These are phyloP conservation scores for Fusarium continuum DNA, from an alignment of 2,329 filamentous ascomycete genomes.

Conservation along the genomic window DNA sequence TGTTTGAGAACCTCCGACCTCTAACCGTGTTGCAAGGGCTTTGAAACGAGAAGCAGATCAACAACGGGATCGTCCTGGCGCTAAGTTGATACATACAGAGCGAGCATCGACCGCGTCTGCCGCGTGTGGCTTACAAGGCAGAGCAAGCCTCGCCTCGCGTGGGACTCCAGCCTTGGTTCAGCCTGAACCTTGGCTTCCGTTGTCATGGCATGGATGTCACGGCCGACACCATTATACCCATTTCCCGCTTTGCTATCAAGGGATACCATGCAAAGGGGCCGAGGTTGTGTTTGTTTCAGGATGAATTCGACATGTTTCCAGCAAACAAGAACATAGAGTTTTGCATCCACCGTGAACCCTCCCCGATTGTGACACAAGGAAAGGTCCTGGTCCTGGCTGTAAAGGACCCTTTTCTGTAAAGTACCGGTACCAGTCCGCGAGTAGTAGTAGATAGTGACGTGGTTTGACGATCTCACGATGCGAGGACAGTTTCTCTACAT, in stretches of 20 bases:
- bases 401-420: slow-evolving; percentile 12
- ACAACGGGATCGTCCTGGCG: slow-evolving; percentile 31
- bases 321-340: slow-evolving; percentile 1
- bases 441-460: not conserved
- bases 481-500: not conserved
- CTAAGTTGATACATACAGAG: slow-evolving; percentile 19
- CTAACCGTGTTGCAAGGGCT: slow-evolving; percentile 22
- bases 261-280: not conserved
- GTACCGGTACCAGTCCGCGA: slow-evolving; percentile 17
- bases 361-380: not conserved
- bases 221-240: not conserved
- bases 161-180: slow-evolving; percentile 9
- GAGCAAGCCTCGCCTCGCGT: slow-evolving; percentile 28
- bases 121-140: slow-evolving; percentile 29
- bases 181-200: slow-evolving; percentile 6
- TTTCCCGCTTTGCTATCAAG: slow-evolving; percentile 5
- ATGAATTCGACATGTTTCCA: slow-evolving; percentile 10
- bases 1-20: slow-evolving; percentile 23
- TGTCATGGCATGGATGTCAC: slow-evolving; percentile 1
- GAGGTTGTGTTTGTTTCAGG: slow-evolving; percentile 20
- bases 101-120: too few species aligned
- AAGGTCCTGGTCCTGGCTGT: not conserved
- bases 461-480: slow-evolving; percentile 6
- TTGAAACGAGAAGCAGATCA: slow-evolving; percentile 42
- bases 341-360: not conserved